Evolutionary conservation across 805 yeast species (phyloP), one percentile per base, ranked within the genome.

Genomic region (Wickerhamiella lipophila): DNA sequence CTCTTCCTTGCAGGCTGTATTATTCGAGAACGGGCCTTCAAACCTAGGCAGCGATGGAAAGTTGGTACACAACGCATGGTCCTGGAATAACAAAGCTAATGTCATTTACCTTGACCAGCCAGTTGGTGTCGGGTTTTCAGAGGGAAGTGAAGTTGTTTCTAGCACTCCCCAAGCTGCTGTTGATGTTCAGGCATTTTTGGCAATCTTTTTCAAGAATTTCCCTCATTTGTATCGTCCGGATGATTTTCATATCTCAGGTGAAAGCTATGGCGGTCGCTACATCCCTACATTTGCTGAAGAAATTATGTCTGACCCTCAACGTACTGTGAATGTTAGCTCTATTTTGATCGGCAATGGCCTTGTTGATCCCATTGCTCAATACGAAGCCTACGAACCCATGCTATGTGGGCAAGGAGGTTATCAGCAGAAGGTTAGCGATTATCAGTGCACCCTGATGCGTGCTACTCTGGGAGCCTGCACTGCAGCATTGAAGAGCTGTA

Each of bases 71-170:
- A 89, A 89, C 66, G 89, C 92, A 18, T 70, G 77, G 67, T 81
- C 95, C 1, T 89, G 97, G 97, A 89, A 88, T 66, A 70, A 73
- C 56, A 84, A 87, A 60, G 96, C 97, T 18, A 77, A 88, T 26
- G 85, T 89, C 19, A 81, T 89, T 54, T 89, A 82, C 69, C 73
- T 89, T 52, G 97, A 89, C 64, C 96, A 89, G 66, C 97, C 97
- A 3, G 83, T 88, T 40, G 83, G 83, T 48, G 95, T 84, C 29
- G 97, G 97, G 15, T 89, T 77, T 67, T 86, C 96, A 0, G 81
- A 82, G 64, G 84, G 94, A 21, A 68, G 68, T 39, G 73, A 78
- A 11, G 72, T 76, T 35, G 81, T 87, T 23, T 66, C 79, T 27
- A 75, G 76, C 58, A 81, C 95, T 4, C 78, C 76, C 45, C 79